Conservation (phyloP, 805 yeast species). For the Naumovozyma baii region DNA sequence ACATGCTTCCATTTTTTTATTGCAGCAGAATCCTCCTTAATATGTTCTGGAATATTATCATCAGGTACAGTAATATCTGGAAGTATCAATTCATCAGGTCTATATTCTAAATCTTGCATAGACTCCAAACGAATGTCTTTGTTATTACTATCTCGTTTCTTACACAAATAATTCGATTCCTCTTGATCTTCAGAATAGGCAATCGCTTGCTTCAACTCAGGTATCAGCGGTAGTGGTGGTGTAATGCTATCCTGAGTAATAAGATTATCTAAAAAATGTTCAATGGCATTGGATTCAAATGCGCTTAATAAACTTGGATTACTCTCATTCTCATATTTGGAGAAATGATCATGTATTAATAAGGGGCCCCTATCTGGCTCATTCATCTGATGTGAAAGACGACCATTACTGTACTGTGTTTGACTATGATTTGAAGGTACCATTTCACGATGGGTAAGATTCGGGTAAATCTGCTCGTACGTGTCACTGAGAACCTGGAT, state of each 20-base stretch:
- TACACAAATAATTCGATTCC: no score
- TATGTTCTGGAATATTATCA: conserved; percentile 15
- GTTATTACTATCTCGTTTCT: no score
- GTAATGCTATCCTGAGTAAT: conserved; percentile 6
- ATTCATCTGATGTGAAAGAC: no score
- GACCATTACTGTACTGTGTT: background rate
- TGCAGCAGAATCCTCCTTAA: conserved; percentile 12
- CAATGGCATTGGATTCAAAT: conserved; percentile 28
- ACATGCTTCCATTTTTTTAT: conserved; percentile 30
- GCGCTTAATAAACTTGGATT: conserved; percentile 20
- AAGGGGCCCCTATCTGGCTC: background rate
- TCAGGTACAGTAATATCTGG: conserved; percentile 22
- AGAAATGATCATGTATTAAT: background rate
- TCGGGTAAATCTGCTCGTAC: no score
- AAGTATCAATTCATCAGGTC: conserved; percentile 11
- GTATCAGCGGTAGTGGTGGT: background rate
- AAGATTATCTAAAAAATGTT: conserved; percentile 25
- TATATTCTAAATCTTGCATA: conserved; percentile 5
- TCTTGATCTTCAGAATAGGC: no score
- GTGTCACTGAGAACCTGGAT: no score
- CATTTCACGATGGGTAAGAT: no score
- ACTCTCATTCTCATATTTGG: background rate
- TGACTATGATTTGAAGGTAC: no score
- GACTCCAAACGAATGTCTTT: no score
- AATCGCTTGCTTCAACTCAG: background rate